Base-by-base conservation (phyloP, 106 monocot genomes). In the Amphibolis antarctica region DNA sequence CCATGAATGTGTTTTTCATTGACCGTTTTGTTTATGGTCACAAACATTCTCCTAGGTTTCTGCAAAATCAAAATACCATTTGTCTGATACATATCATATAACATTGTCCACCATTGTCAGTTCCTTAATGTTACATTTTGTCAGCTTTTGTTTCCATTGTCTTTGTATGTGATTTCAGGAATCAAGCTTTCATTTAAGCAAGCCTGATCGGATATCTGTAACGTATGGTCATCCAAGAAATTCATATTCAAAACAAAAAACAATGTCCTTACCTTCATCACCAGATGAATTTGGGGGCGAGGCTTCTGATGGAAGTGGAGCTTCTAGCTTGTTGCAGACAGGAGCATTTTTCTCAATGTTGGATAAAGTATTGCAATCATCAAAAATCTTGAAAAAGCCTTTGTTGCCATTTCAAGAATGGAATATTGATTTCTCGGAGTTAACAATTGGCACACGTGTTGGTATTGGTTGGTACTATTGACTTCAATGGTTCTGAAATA, bases 341-440 rank as follows among this genome's bases (percentile, higher is more conserved):
- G 71, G 69, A 62, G 73, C 73, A 64, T 50, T 77, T 69, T 67
- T 74, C 6, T 75, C 78, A 30, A 78, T 71, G 21, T 88, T 88
- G 85, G 80, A 85, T 66, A 80, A 69, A 60, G 73, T 93, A 43
- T 80, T 93, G 73, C 72, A 80, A 63, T 80, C 85, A 53, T 80
- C 92, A 14, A 60, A 79, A 45, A 82, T 82, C 68, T 66, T 82
- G 23, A 82, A 84, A 42, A 79, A 75, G 62, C 92, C 88, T 45
- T 63, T 93, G 23, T 71, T 82, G 42, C 85, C 92, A 45, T 93
- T 82, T 72, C 66, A 85, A 64, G 92, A 88, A 66, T 93, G 88
- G 92, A 76, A 83, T 52, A 81, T 93, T 76, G 85, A 85, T 53
- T 93, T 80, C 69, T 93, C 88, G 53, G 88, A 93, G 54, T 60